Evolutionary conservation across 1,284 basidiomycete species (phyloP).

Genomic region (Melampsora americana): DNA sequence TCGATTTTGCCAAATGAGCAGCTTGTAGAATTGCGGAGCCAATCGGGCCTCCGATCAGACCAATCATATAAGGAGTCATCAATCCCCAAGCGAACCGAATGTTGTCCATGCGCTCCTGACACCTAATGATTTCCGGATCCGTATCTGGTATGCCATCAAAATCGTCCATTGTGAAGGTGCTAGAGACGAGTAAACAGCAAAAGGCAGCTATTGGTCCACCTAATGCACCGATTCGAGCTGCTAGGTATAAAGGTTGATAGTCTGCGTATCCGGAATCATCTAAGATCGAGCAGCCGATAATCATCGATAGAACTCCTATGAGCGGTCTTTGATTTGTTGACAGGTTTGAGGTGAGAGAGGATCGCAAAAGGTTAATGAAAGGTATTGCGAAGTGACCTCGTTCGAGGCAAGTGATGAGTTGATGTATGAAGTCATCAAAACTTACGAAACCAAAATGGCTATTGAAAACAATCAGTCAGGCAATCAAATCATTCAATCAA

Average conservation of each 20-base stretch:
- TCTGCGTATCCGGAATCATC: constrained; percentile 7
- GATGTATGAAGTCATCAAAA: not conserved
- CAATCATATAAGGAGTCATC: constrained; percentile 29
- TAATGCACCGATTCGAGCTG: constrained; percentile 25
- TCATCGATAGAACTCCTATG: constrained; percentile 17
- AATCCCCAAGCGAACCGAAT: constrained; percentile 8
- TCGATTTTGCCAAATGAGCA: constrained; percentile 5
- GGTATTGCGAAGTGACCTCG: constrained; percentile 5
- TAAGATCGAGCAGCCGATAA: constrained; percentile 33
- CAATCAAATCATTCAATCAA: too few species aligned
- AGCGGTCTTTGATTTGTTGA: not conserved
- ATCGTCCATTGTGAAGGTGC: constrained; percentile 1
- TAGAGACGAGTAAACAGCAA: constrained; percentile 14
- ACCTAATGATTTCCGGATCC: not conserved
- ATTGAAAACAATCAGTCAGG: not conserved
- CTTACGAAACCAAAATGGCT: constrained; percentile 10
- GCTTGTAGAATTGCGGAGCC: constrained; percentile 22
- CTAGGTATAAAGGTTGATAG: constrained; percentile 24
- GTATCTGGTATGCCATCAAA: not conserved
- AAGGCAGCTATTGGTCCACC: constrained; percentile 26
- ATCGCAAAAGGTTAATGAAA: not conserved
- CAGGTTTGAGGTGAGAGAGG: not conserved
- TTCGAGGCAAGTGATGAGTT: not conserved
- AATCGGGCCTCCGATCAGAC: constrained; percentile 13
- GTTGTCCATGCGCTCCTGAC: not conserved